Percentiles rank a stretch among this genome's conserved stretches.
Conservation (phyloP, 352 stramenopile genomes). For the Poterioochromonas sp. region DNA sequence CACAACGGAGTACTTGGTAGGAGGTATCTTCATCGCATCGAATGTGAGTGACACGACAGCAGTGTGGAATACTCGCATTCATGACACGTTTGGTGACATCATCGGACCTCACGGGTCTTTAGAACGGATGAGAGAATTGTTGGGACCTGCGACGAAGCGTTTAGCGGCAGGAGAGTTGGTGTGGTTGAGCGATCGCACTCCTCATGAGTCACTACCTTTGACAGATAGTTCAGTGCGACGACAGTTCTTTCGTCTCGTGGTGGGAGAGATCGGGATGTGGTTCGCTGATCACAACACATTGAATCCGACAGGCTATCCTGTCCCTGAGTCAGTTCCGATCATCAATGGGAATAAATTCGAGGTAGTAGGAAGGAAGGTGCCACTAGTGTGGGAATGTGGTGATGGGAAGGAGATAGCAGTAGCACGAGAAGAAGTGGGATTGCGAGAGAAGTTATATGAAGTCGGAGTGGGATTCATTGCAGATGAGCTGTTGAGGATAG, state of each 20-base stretch:
- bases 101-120: neutral
- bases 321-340: neutral
- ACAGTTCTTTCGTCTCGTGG: constrained; percentile 15
- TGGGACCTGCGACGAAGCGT: neutral
- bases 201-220: constrained; percentile 2
- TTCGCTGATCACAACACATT: constrained; percentile 1
- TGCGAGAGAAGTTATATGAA: neutral
- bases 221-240: neutral
- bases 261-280: neutral
- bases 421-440: neutral
- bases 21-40: constrained; percentile 12
- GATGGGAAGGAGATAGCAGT: neutral
- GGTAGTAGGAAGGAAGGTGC: neutral
- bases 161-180: neutral
- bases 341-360: neutral
- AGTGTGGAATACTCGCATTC: neutral
- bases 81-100: neutral
- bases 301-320: neutral
- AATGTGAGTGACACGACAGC: neutral
- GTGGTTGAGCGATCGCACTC: neutral
- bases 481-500: neutral
- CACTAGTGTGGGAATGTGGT: neutral
- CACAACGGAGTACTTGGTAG: neutral
- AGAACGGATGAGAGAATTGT: neutral
- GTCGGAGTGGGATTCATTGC: neutral